Evolutionary conservation across 768 basidiomycete species (phyloP).

Genomic region (Suillus spraguei): DNA sequence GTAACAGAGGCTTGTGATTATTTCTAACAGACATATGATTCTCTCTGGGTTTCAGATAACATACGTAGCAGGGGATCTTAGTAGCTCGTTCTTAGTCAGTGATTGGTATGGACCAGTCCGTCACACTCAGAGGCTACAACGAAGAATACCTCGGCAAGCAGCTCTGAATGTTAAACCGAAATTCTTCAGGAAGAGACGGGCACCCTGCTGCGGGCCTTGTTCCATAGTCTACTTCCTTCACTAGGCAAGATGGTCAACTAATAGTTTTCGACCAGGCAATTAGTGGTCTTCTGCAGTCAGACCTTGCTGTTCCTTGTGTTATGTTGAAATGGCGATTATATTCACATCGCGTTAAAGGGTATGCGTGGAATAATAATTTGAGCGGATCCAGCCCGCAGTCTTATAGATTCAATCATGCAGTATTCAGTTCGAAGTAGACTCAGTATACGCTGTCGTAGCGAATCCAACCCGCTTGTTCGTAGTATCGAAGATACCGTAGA

Average conservation of each 20-base stretch:
- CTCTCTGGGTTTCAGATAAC: too few species aligned
- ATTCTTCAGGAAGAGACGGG: not conserved
- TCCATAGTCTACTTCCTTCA: not conserved
- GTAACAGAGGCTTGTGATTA: too few species aligned
- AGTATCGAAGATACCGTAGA: constrained; percentile 39
- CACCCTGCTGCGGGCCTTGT: not conserved
- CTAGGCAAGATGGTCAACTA: not conserved
- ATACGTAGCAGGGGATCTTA: too few species aligned
- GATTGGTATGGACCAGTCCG: too few species aligned
- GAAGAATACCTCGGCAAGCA: not conserved
- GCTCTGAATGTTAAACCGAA: not conserved
- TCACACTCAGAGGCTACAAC: not conserved
- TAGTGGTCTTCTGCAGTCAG: not conserved
- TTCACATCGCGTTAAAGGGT: not conserved
- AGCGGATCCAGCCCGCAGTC: not conserved
- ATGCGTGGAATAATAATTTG: not conserved
- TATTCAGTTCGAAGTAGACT: constrained; percentile 8
- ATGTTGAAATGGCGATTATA: not conserved
- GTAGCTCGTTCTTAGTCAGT: too few species aligned
- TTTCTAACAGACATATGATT: too few species aligned
- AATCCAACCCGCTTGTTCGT: constrained; percentile 36
- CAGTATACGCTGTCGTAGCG: constrained; percentile 36
- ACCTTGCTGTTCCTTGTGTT: not conserved
- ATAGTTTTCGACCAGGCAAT: not conserved
- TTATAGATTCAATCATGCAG: not conserved